Conservation (phyloP, 345 rosid species). For the Pugionium cornutum region DNA sequence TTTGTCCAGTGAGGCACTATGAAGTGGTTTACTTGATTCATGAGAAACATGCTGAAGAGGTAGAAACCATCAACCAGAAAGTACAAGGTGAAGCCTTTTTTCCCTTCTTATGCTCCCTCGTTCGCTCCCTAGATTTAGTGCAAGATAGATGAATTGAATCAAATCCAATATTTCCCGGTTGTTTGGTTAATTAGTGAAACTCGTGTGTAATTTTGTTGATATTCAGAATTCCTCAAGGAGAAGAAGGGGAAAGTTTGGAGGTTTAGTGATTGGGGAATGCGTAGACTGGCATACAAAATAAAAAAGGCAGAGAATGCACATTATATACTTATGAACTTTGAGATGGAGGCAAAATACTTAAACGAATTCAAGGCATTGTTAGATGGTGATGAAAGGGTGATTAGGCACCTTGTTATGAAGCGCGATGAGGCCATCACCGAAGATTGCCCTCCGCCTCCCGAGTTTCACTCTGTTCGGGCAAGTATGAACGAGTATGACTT, state of each 20-base stretch:
- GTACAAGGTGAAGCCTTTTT: slow-evolving; percentile 62
- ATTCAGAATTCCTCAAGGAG: slow-evolving; percentile 71
- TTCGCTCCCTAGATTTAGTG: not conserved
- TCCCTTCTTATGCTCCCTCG: slow-evolving; percentile 2
- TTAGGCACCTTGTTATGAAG: slow-evolving; percentile 89
- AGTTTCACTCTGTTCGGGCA: slow-evolving; percentile 60
- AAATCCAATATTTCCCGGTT: not conserved
- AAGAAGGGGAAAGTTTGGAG: slow-evolving; percentile 89
- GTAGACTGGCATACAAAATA: slow-evolving; percentile 85
- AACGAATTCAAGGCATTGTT: slow-evolving; percentile 78
- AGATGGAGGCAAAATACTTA: slow-evolving; percentile 78
- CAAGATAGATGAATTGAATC: not conserved
- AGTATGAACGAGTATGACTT: slow-evolving; percentile 55
- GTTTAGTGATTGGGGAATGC: slow-evolving; percentile 88
- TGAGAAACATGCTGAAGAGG: slow-evolving; percentile 82
- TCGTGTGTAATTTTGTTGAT: slow-evolving; percentile 16
- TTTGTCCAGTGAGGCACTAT: slow-evolving; percentile 77
- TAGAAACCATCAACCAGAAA: slow-evolving; percentile 68
- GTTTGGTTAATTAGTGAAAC: not conserved
- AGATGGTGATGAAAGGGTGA: slow-evolving; percentile 81
- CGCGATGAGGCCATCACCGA: slow-evolving; percentile 71
- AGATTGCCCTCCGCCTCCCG: slow-evolving; percentile 86
- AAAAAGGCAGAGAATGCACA: slow-evolving; percentile 78
- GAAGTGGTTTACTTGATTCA: slow-evolving; percentile 94
- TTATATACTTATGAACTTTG: slow-evolving; percentile 91